Evolutionary conservation across 2,329 filamentous ascomycete species (phyloP), one percentile per base, ranked within the genome.

Genomic region (Balansia obtecta): DNA sequence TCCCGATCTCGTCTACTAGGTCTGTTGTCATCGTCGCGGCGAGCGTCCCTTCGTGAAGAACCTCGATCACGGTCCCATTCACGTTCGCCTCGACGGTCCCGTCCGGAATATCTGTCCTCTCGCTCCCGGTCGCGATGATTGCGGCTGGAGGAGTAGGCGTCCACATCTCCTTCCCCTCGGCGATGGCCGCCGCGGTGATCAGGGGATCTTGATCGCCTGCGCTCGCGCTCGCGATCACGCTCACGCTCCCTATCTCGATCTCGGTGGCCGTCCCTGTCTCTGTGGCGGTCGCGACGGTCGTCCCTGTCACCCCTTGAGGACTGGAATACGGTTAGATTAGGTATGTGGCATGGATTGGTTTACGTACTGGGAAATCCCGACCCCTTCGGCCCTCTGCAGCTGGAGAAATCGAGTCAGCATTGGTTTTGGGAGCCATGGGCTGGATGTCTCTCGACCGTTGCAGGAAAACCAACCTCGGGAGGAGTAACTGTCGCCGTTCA

Each of bases 111-210:
- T 63, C 90, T 80, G 59, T 96, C 91, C 68, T 97, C 91, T 54
- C 91, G 86, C 71, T 97, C 91, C 55, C 91, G 78, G 65, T 95
- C 91, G 64, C 91, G 82, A 67, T 95, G 94, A 71, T 85, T 90
- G 58, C 91, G 85, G 68, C 89, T 95, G 6, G 87, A 89, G 18
- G 90, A 95, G 70, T 97, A 97, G 51, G 86, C 83, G 68, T 96
- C 89, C 66, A 91, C 87, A 52, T 80, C 77, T 66, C 78, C 52
- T n/a, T 93, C 85, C 58, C 85, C 85, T 59, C 87, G 82, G 52
- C 83, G 78, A 57, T 80, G 73, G 61, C 79, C 61, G 53, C 70
- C 49, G 18, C 52, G 77, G 63, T 87, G 82, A 60, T 86, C 83
- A 52, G 90, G 90, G 16, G 91, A 97, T 64, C 91, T 83, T 54